Evolutionary conservation across 257 asterid species (phyloP).

Genomic region (Agastache rugosa): DNA sequence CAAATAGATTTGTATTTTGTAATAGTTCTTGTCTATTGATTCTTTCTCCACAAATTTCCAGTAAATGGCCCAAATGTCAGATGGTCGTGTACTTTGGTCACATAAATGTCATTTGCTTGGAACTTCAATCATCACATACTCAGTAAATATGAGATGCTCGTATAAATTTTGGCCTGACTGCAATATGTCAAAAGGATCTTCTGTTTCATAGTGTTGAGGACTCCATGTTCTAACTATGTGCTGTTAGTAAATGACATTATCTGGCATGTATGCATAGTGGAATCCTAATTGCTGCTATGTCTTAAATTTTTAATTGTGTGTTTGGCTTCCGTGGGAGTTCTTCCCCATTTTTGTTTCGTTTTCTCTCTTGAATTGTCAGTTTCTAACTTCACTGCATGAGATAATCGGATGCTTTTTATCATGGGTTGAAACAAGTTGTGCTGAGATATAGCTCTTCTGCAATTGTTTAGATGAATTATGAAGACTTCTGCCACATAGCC

Average conservation of each 20-base stretch:
- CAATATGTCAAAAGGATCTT: not conserved
- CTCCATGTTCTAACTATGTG: conserved; percentile 5
- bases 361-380: not conserved
- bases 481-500: conserved; percentile 99
- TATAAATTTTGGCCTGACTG: not conserved
- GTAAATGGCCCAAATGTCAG: not conserved
- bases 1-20: not conserved
- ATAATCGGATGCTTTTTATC: conserved; percentile 23
- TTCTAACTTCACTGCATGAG: conserved; percentile 9
- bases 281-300: not conserved
- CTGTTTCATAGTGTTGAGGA: not conserved
- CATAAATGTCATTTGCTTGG: conserved; percentile 8
- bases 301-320: not conserved
- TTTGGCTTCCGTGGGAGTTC: conserved; percentile 19
- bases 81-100: not conserved
- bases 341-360: not conserved
- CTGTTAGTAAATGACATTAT: not conserved
- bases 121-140: conserved; percentile 4
- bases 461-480: conserved; percentile 88
- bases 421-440: conserved; percentile 27
- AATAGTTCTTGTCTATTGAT: conserved; percentile 10
- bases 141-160: conserved; percentile 24
- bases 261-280: conserved; percentile 18
- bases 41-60: conserved; percentile 15
- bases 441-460: conserved; percentile 44